Evolutionary conservation across 306 rosid genomes (phyloP).

Genomic region (Malus fusca): DNA sequence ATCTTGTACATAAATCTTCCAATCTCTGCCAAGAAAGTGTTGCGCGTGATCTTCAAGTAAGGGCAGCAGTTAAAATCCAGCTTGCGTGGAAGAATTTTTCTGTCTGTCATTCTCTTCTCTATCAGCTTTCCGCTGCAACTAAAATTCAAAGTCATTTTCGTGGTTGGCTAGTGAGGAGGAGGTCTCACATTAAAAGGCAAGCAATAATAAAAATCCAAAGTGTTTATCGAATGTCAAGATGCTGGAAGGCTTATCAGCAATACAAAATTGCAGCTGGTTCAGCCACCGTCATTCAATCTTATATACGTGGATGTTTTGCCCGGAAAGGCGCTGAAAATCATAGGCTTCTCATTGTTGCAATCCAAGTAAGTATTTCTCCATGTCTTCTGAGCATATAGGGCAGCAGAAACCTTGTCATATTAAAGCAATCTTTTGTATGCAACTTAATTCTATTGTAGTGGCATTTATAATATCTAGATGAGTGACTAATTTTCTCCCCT

Average conservation of each 20-base stretch:
- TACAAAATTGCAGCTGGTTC: conserved; percentile 36
- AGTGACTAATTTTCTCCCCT: background rate
- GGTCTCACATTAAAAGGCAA: conserved; percentile 36
- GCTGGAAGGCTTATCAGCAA: conserved; percentile 43
- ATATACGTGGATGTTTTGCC: conserved; percentile 54
- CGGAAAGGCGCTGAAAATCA: conserved; percentile 38
- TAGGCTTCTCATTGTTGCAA: conserved; percentile 41
- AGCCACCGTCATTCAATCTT: conserved; percentile 60
- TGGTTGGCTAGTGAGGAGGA: conserved; percentile 53
- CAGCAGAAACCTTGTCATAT: background rate
- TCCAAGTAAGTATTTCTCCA: conserved; percentile 55
- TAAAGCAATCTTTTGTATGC: background rate
- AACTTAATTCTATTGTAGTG: background rate
- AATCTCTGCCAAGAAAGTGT: conserved; percentile 15
- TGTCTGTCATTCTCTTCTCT: conserved; percentile 18
- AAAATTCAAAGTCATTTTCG: conserved; percentile 59
- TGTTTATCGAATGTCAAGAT: conserved; percentile 54
- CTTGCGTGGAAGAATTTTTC: conserved; percentile 42
- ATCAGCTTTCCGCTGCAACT: conserved; percentile 39
- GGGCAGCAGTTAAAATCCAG: conserved; percentile 44
- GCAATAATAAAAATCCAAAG: conserved; percentile 59
- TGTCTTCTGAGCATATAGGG: background rate
- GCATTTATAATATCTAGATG: conserved; percentile 1
- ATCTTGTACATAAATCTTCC: conserved; percentile 25
- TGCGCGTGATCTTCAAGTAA: conserved; percentile 25